phyloP scores from a whole-genome alignment of 306 rosid genomes.

The Quercus aquifolioides region DNA sequence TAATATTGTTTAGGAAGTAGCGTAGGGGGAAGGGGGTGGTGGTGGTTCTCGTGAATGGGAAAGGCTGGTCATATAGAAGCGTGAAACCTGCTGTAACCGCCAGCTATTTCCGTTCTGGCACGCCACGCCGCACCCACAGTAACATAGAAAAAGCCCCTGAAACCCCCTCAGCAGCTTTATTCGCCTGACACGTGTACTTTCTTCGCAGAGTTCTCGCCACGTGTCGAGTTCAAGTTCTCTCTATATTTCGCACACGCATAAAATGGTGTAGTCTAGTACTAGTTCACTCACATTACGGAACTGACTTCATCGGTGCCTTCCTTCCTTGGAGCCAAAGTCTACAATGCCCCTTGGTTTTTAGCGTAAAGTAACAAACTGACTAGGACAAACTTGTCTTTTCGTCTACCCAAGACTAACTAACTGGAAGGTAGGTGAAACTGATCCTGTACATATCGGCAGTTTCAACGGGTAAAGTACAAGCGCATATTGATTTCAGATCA shows the following conservation, averaged over 20 bases:
- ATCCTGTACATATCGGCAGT: slow-evolving; percentile 48
- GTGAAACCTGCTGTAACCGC: slow-evolving; percentile 55
- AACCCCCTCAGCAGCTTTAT: slow-evolving; percentile 1
- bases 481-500: slow-evolving; percentile 11
- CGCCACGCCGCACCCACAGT: slow-evolving; percentile 37
- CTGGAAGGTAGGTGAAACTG: slow-evolving; percentile 44
- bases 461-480: slow-evolving; percentile 39
- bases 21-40: neutral
- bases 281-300: slow-evolving; percentile 25
- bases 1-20: neutral
- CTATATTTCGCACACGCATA: no score
- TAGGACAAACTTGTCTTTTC: slow-evolving; percentile 34
- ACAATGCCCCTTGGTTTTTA: neutral
- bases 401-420: slow-evolving; percentile 30
- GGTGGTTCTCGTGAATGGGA: slow-evolving; percentile 33
- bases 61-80: slow-evolving; percentile 26
- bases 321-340: slow-evolving; percentile 23
- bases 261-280: neutral
- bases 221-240: slow-evolving; percentile 23
- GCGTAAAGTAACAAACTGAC: neutral
- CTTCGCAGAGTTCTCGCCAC: slow-evolving; percentile 3
- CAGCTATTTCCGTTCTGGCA: slow-evolving; percentile 59
- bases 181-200: slow-evolving; percentile 31
- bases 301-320: slow-evolving; percentile 9
- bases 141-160: slow-evolving; percentile 14